Evolutionary conservation across 108 stramenopile genomes (phyloP).

Genomic region (Parietichytrium sp.): DNA sequence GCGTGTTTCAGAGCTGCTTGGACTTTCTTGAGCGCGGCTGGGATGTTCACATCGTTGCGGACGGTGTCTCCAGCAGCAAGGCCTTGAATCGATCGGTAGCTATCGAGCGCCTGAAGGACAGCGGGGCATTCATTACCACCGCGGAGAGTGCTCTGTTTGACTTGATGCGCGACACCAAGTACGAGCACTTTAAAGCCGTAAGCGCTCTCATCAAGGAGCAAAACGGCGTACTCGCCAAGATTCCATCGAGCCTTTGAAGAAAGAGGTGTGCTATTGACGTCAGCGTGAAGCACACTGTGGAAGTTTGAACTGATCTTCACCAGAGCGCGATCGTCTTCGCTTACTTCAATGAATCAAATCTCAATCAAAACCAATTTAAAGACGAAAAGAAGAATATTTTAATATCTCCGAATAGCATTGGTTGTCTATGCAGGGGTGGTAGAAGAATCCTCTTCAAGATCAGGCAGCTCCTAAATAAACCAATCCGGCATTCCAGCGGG

Average conservation of each 20-base stretch:
- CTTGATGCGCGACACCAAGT: slow-evolving; percentile 44
- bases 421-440: too few relatives aligned
- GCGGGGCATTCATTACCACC: slow-evolving; percentile 60
- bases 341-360: too few relatives aligned
- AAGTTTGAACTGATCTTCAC: too few relatives aligned
- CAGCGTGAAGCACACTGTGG: too few relatives aligned
- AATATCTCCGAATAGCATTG: too few relatives aligned
- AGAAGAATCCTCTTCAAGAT: slow-evolving; percentile 34
- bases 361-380: too few relatives aligned
- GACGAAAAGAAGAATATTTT: too few relatives aligned
- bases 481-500: too few relatives aligned
- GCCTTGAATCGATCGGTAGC: slow-evolving; percentile 76
- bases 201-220: slow-evolving; percentile 38
- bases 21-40: slow-evolving; percentile 74
- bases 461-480: slow-evolving; percentile 15
- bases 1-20: slow-evolving; percentile 83
- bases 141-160: slow-evolving; percentile 57
- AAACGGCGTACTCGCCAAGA: not conserved
- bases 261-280: too few relatives aligned
- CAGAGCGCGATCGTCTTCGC: too few relatives aligned
- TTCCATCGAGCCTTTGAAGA: not conserved
- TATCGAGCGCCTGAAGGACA: slow-evolving; percentile 68
- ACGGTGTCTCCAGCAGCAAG: slow-evolving; percentile 78
- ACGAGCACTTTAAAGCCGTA: slow-evolving; percentile 45
- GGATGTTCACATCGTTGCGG: slow-evolving; percentile 82